Evolutionary conservation across 495 filamentous ascomycete genomes (phyloP), one percentile per base, ranked within the genome.

Genomic region (Bryoglossum gracile): DNA sequence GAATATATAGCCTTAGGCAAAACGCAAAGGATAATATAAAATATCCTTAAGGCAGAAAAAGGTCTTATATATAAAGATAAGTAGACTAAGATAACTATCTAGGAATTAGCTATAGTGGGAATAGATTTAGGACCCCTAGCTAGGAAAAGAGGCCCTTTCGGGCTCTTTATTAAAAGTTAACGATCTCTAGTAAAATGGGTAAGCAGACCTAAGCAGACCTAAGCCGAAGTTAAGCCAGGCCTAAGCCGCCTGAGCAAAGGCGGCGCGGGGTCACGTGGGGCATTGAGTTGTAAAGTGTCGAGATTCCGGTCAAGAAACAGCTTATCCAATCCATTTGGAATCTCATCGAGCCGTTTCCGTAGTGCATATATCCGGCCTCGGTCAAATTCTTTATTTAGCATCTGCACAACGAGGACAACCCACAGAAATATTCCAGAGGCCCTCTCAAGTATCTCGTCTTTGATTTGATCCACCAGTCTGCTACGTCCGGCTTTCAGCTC

Each of bases 361-460:
- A 52, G 43, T n/a, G 18, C 43, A 21, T 19, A 30, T 34, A 39
- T 41, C 17, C 43, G 36, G 6, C 50, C 51, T 9, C 25, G 9
- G 28, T 43, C 39, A 34, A 35, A 38, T 25, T 61, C 47, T 21
- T 54, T 39, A 13, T 49, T 38, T 4, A 61, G 46, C 3, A 28
- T 51, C 2, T 52, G 24, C 11, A 65, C 50, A n/a, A 64, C 59
- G 8, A 67, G 61, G 5, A 46, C 48, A 38, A 39, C 38, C 36
- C 25, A 42, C 28, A 48, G 59, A 61, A 3, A 45, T 18, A 37
- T 36, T 41, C 65, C 63, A 6, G 36, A 48, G 6, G 62, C 60
- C 14, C 42, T 46, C 24, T 43, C 16, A 8, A 37, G 41, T 16
- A 50, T 10, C 44, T 49, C 42, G 9, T 46, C 26, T 55, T 49